Base-by-base conservation (phyloP, 495 filamentous ascomycete species). In the Barbatosphaeria neglecta region DNA sequence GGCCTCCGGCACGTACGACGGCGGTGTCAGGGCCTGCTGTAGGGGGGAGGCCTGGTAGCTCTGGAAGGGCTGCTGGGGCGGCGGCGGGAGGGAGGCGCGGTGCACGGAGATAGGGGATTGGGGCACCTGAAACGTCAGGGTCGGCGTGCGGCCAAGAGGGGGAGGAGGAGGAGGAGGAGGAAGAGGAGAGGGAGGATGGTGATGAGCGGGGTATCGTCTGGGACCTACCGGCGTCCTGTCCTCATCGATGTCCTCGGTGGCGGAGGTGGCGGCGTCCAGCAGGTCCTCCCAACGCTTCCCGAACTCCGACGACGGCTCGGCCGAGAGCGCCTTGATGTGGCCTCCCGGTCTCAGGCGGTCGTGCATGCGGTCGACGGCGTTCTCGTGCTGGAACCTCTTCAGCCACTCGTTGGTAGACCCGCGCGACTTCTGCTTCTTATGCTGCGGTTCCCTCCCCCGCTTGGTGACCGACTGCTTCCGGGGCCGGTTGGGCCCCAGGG, bases 221-320 rank as follows among this genome's bases (percentile, higher is more conserved):
- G 49, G 46, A 73, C 80, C 74, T 71, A 87, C 84, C 50, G 84
- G 84, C 53, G 84, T 89, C 60, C 86, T 77, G 51, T 90, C 85
- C 53, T 82, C 78, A 55, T 90, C 86, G 53, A 92, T 87, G 64
- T 92, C 89, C 72, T 94, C 88, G 6, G 87, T 94, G 9, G 87
- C 87, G 28, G 86, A 93, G 15, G 88, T 83, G 19, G 64, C 64
- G 9, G 89, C 89, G 63, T 95, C 89, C 47, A 95, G 89, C 50
- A 95, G 65, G 62, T 95, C 89, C 63, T 94, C 87, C 89, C 89
- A 95, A 56, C 89, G 74, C 69, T 89, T 90, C 35, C 87, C 86
- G 62, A 82, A 86, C 38, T 82, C 77, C 50, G 76, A 79, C 24
- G 80, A 74, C 15, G 89, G 87, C 61, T 94, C 89, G 20, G 86